Evolutionary conservation across 2,329 filamentous ascomycete genomes (phyloP).

Genomic region (Leptographium procerum): DNA sequence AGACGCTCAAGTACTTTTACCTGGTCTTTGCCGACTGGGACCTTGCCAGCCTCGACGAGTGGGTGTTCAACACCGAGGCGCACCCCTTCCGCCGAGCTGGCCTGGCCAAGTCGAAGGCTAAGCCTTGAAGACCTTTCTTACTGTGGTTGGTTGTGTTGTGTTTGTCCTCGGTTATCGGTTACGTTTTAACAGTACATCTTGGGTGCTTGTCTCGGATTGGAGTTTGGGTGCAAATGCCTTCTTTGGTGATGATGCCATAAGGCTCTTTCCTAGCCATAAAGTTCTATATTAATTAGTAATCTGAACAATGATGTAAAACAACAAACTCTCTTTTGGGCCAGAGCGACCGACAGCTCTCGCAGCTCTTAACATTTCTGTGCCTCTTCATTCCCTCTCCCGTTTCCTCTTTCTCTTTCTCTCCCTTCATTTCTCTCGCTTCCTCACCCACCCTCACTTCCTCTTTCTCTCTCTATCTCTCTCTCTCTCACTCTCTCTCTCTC

Average conservation of each 20-base stretch:
- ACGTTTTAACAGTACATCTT: not conserved
- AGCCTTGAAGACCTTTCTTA: too few relatives aligned
- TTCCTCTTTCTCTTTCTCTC: too few relatives aligned
- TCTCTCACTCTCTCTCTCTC: not conserved
- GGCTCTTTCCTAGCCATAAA: not conserved
- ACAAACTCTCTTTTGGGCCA: too few relatives aligned
- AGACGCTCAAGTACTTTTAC: constrained; percentile 58
- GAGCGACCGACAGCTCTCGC: too few relatives aligned
- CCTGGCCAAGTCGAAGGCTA: not conserved
- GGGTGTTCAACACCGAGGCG: constrained; percentile 48
- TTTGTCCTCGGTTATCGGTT: not conserved
- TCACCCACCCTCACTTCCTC: not conserved
- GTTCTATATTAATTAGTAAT: not conserved
- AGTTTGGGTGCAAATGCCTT: not conserved
- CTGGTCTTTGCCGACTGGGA: constrained; percentile 49
- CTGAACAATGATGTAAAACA: too few relatives aligned
- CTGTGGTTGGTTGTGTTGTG: not conserved
- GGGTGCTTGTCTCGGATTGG: not conserved
- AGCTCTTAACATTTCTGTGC: too few relatives aligned
- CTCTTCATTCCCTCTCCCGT: too few relatives aligned
- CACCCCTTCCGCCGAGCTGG: constrained; percentile 32
- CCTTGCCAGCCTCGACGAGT: constrained; percentile 48
- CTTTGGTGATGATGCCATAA: not conserved
- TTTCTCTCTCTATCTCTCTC: not conserved
- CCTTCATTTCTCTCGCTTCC: too few relatives aligned